Evolutionary conservation across 805 yeast species (phyloP).

Genomic region (Ascoidea tarda): DNA sequence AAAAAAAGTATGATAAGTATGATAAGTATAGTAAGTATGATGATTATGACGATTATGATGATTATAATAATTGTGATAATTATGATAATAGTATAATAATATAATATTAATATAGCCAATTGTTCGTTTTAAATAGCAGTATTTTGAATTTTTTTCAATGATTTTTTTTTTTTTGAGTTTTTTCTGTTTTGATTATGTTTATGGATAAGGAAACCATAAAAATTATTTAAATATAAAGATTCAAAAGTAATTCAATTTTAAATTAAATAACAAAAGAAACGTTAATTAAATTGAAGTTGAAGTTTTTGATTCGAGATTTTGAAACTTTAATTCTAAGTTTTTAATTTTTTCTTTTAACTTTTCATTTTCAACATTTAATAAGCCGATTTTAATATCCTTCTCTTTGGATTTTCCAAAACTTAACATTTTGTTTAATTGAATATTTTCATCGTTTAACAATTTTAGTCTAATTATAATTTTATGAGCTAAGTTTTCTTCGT

Average conservation of each 20-base stretch:
- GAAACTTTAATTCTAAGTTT: conserved; percentile 4
- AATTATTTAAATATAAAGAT: background rate
- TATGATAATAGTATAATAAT: no score
- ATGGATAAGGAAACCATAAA: background rate
- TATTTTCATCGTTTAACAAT: conserved; percentile 52
- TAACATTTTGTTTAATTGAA: conserved; percentile 51
- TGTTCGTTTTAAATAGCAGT: background rate
- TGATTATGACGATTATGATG: no score
- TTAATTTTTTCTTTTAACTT: conserved; percentile 26
- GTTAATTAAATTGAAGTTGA: background rate
- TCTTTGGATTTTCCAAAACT: conserved; percentile 70
- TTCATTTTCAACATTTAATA: conserved; percentile 35
- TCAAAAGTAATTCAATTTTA: no score
- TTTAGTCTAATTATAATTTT: conserved; percentile 50
- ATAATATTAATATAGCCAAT: no score
- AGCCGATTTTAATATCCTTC: conserved; percentile 49
- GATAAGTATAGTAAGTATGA: no score
- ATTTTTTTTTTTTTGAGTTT: background rate
- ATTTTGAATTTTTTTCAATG: background rate
- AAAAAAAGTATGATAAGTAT: no score
- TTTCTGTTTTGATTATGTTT: background rate
- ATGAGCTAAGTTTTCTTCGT: conserved; percentile 64
- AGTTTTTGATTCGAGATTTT: background rate
- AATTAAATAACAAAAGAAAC: no score
- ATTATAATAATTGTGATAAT: no score